Evolutionary conservation across 1,284 basidiomycete species (phyloP), one percentile per base, ranked within the genome.

Genomic region (Cerrena zonata): DNA sequence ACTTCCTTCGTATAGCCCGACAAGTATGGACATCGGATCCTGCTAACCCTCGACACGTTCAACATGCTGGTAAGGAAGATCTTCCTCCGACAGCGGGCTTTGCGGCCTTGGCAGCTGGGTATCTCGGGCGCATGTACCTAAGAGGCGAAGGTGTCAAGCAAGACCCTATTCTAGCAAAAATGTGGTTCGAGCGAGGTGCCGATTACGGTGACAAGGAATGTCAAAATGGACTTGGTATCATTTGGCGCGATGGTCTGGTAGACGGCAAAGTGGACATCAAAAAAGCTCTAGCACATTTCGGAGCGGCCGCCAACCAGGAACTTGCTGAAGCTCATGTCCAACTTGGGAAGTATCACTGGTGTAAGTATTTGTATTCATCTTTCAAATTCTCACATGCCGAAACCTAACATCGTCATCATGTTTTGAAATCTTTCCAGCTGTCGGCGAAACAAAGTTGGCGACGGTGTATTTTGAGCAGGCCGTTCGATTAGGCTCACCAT

Each of bases 101-200:
- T 55, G 87, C 88, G 0, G 83, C 90, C 0, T 79, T 84, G 1
- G 86, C 89, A 45, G 91, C 92, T 3, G 88, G 80, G 2, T 94
- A 89, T 64, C 67, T 99, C 1, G 96, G 95, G 0, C 78, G 90
- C 51, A 97, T 99, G 93, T 91, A 89, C 59, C 69, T 99, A 37
- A 77, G 96, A 36, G 95, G 95, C 0, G 96, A 99, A 65, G 95
- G 95, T 7, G 84, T 92, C 22, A 84, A 84, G 61, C 76, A 79
- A 56, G 91, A 98, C 67, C 78, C 79, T 38, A 72, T 71, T 19
- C 71, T 82, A 53, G 96, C 95, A 12, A 91, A 84, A 70, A 80
- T 95, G 69, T 99, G 96, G 96, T 94, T 94, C 61, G 86, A 92
- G 59, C 77, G 94, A 41, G 95, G 93, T 0, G 84, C 79, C 4